A percentile compares a stretch with the other conserved stretches of the same genome.
phyloP scores from a whole-genome alignment of 805 yeast genomes.

The Saturnispora gosingensis region DNA sequence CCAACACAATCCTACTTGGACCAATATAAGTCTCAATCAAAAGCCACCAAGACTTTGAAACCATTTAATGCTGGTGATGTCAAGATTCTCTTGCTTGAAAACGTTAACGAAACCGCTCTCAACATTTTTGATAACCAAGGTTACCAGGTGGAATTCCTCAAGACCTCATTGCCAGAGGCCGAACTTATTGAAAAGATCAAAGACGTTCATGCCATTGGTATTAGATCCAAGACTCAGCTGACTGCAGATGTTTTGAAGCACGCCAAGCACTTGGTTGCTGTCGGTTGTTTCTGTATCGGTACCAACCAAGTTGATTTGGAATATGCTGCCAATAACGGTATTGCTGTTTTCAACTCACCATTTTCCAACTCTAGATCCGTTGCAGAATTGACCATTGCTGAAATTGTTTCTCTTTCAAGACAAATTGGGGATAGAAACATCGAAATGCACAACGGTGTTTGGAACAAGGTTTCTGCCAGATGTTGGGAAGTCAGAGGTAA shows the following conservation, averaged over 20 bases:
- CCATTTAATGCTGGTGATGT: slow-evolving; percentile 95
- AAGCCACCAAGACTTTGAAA: slow-evolving; percentile 64
- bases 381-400: slow-evolving; percentile 94
- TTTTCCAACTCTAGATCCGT: slow-evolving; percentile 98
- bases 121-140: slow-evolving; percentile 82
- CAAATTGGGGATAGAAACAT: slow-evolving; percentile 95
- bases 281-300: slow-evolving; percentile 99
- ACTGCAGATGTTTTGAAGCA: slow-evolving; percentile 69
- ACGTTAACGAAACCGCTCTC: slow-evolving; percentile 88
- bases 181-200: slow-evolving; percentile 90
- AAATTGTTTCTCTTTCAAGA: slow-evolving; percentile 87
- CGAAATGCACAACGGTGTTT: slow-evolving; percentile 91
- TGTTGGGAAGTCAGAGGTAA: slow-evolving; percentile 99
- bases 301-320: slow-evolving; percentile 95
- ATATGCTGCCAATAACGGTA: slow-evolving; percentile 84
- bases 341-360: slow-evolving; percentile 88
- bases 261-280: slow-evolving; percentile 80
- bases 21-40: slow-evolving; percentile 37
- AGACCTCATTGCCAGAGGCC: slow-evolving; percentile 81
- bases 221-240: slow-evolving; percentile 91
- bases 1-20: slow-evolving; percentile 63
- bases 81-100: slow-evolving; percentile 83
- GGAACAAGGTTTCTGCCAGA: slow-evolving; percentile 92
- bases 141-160: slow-evolving; percentile 92
- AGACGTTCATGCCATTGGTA: slow-evolving; percentile 94